phyloP scores from a whole-genome alignment of 2,329 filamentous ascomycete genomes.

The Amauroascus niger region DNA sequence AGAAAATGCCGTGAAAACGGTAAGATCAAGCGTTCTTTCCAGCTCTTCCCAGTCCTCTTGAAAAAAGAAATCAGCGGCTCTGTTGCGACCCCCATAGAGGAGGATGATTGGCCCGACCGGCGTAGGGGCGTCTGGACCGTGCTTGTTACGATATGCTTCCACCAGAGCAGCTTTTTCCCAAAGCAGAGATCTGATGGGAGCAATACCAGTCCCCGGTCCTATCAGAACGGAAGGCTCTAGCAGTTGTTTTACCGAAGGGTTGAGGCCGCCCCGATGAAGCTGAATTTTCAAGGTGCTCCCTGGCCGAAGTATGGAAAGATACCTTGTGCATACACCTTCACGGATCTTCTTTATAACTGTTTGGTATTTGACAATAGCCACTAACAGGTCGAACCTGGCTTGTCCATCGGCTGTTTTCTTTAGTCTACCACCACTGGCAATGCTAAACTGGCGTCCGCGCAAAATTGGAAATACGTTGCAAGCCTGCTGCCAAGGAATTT shows the following conservation, averaged over 20 bases:
- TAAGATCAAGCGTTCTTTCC: slow-evolving; percentile 36
- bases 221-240: slow-evolving; percentile 61
- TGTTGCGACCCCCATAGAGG: slow-evolving; percentile 77
- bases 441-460: slow-evolving; percentile 86
- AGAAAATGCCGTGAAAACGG: slow-evolving; percentile 58
- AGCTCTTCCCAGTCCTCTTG: slow-evolving; percentile 58
- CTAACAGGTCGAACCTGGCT: slow-evolving; percentile 59
- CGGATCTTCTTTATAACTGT: slow-evolving; percentile 77
- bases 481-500: slow-evolving; percentile 64
- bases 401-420: slow-evolving; percentile 30
- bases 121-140: slow-evolving; percentile 22
- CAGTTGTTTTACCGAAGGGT: slow-evolving; percentile 39
- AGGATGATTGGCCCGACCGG: slow-evolving; percentile 47
- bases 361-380: slow-evolving; percentile 83
- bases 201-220: slow-evolving; percentile 77
- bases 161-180: slow-evolving; percentile 53
- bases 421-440: slow-evolving; percentile 60
- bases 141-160: slow-evolving; percentile 24
- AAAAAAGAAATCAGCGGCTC: slow-evolving; percentile 70
- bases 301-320: slow-evolving; percentile 56
- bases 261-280: slow-evolving; percentile 46
- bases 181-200: slow-evolving; percentile 72
- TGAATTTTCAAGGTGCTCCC: slow-evolving; percentile 52
- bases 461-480: slow-evolving; percentile 69
- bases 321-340: slow-evolving; percentile 82